Evolutionary conservation across 2,329 filamentous ascomycete species (phyloP).

Genomic region (Aspergillus fructus): DNA sequence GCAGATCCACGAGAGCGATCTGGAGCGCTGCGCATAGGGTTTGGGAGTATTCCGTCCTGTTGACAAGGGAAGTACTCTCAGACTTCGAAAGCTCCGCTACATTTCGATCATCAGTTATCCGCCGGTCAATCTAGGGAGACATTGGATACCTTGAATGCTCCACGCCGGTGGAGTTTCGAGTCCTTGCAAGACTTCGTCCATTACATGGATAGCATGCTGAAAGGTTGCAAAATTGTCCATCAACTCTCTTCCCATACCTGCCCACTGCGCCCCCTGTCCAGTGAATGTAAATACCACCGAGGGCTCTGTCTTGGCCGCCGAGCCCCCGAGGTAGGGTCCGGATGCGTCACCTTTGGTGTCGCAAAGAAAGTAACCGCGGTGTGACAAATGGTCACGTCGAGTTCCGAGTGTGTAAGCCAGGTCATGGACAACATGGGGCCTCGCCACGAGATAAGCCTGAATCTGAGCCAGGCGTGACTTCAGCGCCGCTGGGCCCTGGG

Average conservation of each 20-base stretch:
- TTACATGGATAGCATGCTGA: neutral
- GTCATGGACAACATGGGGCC: neutral
- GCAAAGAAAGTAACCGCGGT: neutral
- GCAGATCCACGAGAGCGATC: conserved; percentile 31
- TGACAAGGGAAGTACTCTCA: conserved; percentile 12
- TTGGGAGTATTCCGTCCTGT: conserved; percentile 29
- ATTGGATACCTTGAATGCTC: neutral
- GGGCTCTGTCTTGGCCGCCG: neutral
- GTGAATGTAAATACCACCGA: conserved; percentile 7
- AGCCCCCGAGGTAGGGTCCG: neutral
- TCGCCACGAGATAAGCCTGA: too few species aligned
- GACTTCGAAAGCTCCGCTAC: conserved; percentile 10
- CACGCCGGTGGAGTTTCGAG: neutral
- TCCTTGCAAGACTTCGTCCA: neutral
- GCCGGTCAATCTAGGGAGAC: neutral
- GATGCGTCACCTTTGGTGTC: neutral
- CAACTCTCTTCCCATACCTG: conserved; percentile 27
- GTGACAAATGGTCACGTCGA: neutral
- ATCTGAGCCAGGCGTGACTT: too few species aligned
- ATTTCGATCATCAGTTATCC: neutral
- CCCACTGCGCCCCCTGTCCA: conserved; percentile 35
- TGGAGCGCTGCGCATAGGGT: conserved; percentile 36
- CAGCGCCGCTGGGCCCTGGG: too few species aligned
- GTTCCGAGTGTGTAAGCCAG: conserved; percentile 11
- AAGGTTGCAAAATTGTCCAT: neutral